These are phyloP conservation scores for Coniochaeta sp. DNA, from an alignment of 2,329 filamentous ascomycete species.

Conservation along the genomic window DNA sequence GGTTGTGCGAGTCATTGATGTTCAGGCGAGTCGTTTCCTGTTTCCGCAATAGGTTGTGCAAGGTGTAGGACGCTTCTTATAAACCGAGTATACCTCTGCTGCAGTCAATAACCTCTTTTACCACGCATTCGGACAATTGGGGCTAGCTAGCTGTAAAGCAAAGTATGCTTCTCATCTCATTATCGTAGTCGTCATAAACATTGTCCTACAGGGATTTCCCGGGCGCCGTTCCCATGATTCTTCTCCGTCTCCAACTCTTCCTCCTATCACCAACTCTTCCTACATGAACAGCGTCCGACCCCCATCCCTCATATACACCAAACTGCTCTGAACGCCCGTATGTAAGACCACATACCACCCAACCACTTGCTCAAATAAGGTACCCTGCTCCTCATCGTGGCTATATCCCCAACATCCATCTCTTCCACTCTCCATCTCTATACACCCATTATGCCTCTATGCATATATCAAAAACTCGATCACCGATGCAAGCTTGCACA, in stretches of 20 bases:
- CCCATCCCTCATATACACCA: neutral
- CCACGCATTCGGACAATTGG: neutral
- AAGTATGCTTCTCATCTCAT: neutral
- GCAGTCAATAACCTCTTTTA: neutral
- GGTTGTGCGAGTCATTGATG: neutral
- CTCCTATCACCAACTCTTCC: neutral
- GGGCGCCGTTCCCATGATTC: neutral
- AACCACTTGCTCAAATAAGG: neutral
- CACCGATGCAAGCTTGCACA: no score
- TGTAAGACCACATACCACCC: neutral
- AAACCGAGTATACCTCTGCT: constrained; percentile 3
- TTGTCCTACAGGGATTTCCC: neutral
- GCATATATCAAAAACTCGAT: no score
- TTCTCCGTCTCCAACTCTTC: neutral
- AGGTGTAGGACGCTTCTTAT: neutral
- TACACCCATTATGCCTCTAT: no score
- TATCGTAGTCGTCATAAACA: neutral
- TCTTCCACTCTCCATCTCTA: no score
- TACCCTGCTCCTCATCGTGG: neutral
- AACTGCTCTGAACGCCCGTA: neutral
- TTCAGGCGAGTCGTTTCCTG: neutral
- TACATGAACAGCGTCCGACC: neutral
- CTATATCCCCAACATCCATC: neutral
- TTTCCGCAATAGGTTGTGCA: neutral
- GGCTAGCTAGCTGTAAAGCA: neutral